These are phyloP conservation scores for Purpureocillium takamizusanense DNA, from an alignment of 2,329 filamentous ascomycete species.

Conservation along the genomic window DNA sequence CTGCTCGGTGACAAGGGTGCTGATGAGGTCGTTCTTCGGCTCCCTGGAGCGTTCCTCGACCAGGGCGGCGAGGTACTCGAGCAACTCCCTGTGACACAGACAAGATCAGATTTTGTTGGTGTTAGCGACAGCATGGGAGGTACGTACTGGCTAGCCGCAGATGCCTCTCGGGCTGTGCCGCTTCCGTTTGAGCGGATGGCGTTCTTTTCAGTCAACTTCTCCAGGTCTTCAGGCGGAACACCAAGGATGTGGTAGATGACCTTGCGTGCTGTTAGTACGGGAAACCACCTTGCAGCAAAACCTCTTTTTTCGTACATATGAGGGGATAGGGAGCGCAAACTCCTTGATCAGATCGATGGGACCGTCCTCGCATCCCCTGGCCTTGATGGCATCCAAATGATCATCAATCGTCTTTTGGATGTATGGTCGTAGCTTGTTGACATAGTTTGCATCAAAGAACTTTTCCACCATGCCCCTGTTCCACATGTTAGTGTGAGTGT, in stretches of 20 bases:
- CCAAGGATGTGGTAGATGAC: constrained; percentile 42
- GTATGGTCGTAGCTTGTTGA: constrained; percentile 30
- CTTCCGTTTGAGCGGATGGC: constrained; percentile 38
- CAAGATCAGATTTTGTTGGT: background rate
- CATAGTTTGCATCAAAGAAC: constrained; percentile 28
- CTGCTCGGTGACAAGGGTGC: constrained; percentile 31
- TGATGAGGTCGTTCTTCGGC: constrained; percentile 36
- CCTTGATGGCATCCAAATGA: constrained; percentile 29
- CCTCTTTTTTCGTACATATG: constrained; percentile 30
- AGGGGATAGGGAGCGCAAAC: constrained; percentile 37
- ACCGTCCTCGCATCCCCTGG: constrained; percentile 21
- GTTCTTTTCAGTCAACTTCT: constrained; percentile 35
- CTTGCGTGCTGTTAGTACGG: constrained; percentile 11
- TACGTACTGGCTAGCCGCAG: constrained; percentile 31
- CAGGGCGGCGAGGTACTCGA: constrained; percentile 33
- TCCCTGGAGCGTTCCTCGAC: constrained; percentile 28
- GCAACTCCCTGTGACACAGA: constrained; percentile 23
- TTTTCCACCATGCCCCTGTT: constrained; percentile 34
- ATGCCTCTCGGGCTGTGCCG: constrained; percentile 34
- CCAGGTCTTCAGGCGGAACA: constrained; percentile 35
- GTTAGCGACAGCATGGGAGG: background rate
- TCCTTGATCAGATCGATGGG: constrained; percentile 36
- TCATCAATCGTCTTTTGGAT: constrained; percentile 35
- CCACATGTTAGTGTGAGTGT: background rate
- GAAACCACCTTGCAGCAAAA: too few relatives aligned